phyloP scores from a whole-genome alignment of 2,329 filamentous ascomycete genomes.

The Tolypocladium amazonense region DNA sequence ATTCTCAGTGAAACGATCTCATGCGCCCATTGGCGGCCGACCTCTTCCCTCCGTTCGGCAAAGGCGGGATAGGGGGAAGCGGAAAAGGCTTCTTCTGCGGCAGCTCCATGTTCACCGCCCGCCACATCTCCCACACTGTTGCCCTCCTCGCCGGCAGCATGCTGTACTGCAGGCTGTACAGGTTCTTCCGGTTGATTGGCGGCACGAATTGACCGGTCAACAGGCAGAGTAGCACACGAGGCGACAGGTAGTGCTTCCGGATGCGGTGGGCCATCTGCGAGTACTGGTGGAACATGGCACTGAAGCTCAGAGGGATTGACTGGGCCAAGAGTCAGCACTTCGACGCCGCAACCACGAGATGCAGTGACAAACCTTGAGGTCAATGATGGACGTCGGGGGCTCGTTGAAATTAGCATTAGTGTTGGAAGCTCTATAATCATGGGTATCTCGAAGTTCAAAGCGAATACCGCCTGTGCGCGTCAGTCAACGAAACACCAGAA shows the following conservation, averaged over 20 bases:
- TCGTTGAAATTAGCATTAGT: constrained; percentile 29
- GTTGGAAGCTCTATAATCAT: constrained; percentile 32
- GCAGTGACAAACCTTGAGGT: constrained; percentile 56
- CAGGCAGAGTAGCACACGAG: constrained; percentile 77
- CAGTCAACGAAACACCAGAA: neutral
- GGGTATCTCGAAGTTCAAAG: constrained; percentile 78
- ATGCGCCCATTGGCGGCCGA: constrained; percentile 16
- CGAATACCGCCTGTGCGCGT: constrained; percentile 50
- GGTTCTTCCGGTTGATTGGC: constrained; percentile 84
- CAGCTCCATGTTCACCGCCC: constrained; percentile 45
- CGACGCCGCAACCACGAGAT: neutral
- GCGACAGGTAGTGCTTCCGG: constrained; percentile 88
- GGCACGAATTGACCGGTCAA: constrained; percentile 87
- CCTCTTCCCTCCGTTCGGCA: constrained; percentile 20
- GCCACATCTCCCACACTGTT: constrained; percentile 79
- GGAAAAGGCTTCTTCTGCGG: constrained; percentile 32
- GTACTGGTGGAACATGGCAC: constrained; percentile 96
- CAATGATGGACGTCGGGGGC: constrained; percentile 69
- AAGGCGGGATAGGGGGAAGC: constrained; percentile 20
- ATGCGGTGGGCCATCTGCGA: constrained; percentile 89
- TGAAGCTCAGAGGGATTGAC: constrained; percentile 81
- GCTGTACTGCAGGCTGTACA: constrained; percentile 95
- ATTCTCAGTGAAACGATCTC: constrained; percentile 8
- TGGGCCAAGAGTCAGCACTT: constrained; percentile 19
- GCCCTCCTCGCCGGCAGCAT: constrained; percentile 83